These are phyloP conservation scores for Primulina huaijiensis DNA, from an alignment of 257 asterid species.

Conservation along the genomic window DNA sequence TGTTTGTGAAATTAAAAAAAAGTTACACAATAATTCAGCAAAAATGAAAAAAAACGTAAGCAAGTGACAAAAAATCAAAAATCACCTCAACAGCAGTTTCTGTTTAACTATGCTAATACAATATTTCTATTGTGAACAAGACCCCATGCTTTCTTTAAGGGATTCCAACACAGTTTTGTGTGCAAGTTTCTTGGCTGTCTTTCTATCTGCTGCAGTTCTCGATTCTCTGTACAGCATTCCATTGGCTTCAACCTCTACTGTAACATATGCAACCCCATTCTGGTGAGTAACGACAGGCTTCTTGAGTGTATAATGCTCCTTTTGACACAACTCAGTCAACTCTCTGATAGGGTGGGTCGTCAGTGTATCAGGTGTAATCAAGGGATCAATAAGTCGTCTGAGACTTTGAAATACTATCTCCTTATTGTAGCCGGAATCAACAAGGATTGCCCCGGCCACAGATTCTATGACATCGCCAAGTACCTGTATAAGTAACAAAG, in stretches of 20 bases:
- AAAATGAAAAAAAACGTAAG: too few relatives aligned
- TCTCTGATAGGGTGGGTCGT: slow-evolving; percentile 68
- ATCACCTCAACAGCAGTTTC: too few relatives aligned
- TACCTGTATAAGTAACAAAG: slow-evolving; percentile 40
- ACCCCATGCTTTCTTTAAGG: slow-evolving; percentile 27
- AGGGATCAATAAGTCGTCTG: slow-evolving; percentile 75
- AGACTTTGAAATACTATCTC: slow-evolving; percentile 49
- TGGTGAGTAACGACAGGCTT: slow-evolving; percentile 21
- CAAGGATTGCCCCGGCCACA: slow-evolving; percentile 66
- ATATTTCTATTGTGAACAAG: too few relatives aligned
- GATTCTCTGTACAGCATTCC: slow-evolving; percentile 38
- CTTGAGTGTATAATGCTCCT: slow-evolving; percentile 32
- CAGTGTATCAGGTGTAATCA: slow-evolving; percentile 63
- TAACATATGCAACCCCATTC: slow-evolving; percentile 33
- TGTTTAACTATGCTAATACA: too few relatives aligned
- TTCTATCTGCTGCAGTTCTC: slow-evolving; percentile 32
- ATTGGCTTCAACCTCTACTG: slow-evolving; percentile 57
- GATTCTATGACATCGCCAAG: slow-evolving; percentile 90
- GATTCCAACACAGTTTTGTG: slow-evolving; percentile 45
- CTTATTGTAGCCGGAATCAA: slow-evolving; percentile 65
- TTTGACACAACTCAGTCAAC: slow-evolving; percentile 54
- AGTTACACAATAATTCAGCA: too few relatives aligned
- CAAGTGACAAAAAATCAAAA: too few relatives aligned
- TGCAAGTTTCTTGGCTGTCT: slow-evolving; percentile 48
- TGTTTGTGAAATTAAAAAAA: too few relatives aligned